These are phyloP conservation scores for Wickerhamiella infanticola DNA, from an alignment of 1,139 yeast genomes.

Conservation along the genomic window DNA sequence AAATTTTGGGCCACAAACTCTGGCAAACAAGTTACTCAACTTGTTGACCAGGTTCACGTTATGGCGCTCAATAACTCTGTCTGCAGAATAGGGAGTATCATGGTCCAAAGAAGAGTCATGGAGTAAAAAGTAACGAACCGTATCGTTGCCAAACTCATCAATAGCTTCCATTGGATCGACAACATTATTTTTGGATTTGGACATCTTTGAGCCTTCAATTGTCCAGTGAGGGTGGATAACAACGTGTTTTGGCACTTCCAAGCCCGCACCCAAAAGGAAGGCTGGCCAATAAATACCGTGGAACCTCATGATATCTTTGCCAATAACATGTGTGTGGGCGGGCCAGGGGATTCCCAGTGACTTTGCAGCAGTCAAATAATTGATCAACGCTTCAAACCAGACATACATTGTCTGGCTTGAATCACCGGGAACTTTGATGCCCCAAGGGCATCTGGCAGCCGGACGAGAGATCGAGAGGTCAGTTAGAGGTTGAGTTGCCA, in stretches of 20 bases:
- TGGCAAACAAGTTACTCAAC: slow-evolving; percentile 60
- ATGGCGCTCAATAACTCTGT: slow-evolving; percentile 43
- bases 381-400: slow-evolving; percentile 92
- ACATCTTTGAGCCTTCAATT: slow-evolving; percentile 80
- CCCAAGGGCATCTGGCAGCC: slow-evolving; percentile 65
- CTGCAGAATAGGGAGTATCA: slow-evolving; percentile 68
- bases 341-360: slow-evolving; percentile 31
- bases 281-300: slow-evolving; percentile 95
- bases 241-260: slow-evolving; percentile 54
- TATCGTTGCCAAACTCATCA: slow-evolving; percentile 44
- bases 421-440: slow-evolving; percentile 77
- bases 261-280: slow-evolving; percentile 66
- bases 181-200: slow-evolving; percentile 87
- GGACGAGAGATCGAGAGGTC: slow-evolving; percentile 87
- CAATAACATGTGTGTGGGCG: slow-evolving; percentile 55
- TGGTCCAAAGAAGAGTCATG: slow-evolving; percentile 59
- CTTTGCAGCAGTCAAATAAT: slow-evolving; percentile 54
- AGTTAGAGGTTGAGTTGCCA: slow-evolving; percentile 31
- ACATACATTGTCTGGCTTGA: slow-evolving; percentile 70
- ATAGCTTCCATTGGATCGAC: slow-evolving; percentile 68
- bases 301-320: slow-evolving; percentile 75
- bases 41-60: slow-evolving; percentile 53
- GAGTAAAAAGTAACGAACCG: slow-evolving; percentile 59
- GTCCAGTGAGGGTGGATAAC: slow-evolving; percentile 94
- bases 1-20: slow-evolving; percentile 63